These are phyloP conservation scores for Aspergillus pseudotamarii DNA, from an alignment of 2,329 filamentous ascomycete species.

Conservation along the genomic window DNA sequence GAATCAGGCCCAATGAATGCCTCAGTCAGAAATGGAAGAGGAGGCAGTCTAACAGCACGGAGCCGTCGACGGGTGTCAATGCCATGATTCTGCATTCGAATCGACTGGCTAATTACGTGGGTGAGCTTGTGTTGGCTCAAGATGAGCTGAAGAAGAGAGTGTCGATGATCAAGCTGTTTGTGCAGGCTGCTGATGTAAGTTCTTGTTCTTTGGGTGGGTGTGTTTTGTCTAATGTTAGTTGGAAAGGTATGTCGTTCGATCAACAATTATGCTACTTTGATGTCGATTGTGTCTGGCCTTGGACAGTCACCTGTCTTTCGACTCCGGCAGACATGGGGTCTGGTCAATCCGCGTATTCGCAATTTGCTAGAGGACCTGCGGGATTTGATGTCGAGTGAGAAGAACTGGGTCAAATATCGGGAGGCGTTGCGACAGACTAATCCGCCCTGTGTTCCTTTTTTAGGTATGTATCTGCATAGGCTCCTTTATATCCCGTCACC, in stretches of 20 bases:
- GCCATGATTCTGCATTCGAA: slow-evolving; percentile 93
- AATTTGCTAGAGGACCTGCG: slow-evolving; percentile 80
- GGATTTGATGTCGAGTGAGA: slow-evolving; percentile 86
- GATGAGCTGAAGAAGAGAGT: slow-evolving; percentile 89
- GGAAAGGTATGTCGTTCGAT: slow-evolving; percentile 86
- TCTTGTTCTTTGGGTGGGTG: neutral
- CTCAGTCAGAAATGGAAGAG: slow-evolving; percentile 97
- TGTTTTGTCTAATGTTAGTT: neutral
- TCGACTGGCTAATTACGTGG: slow-evolving; percentile 96
- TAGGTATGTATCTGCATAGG: slow-evolving; percentile 61
- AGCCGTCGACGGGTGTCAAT: slow-evolving; percentile 87
- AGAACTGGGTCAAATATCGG: slow-evolving; percentile 67
- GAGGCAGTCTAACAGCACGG: slow-evolving; percentile 67
- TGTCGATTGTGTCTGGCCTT: slow-evolving; percentile 90
- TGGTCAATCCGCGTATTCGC: slow-evolving; percentile 79
- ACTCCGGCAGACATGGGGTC: slow-evolving; percentile 86
- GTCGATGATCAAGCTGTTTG: slow-evolving; percentile 93
- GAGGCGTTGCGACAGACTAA: slow-evolving; percentile 84
- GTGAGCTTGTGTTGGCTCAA: slow-evolving; percentile 91
- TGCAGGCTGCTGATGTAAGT: slow-evolving; percentile 80
- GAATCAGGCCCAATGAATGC: slow-evolving; percentile 89
- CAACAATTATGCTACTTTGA: slow-evolving; percentile 94
- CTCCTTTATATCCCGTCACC: neutral
- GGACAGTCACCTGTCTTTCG: slow-evolving; percentile 90
- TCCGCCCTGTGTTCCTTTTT: slow-evolving; percentile 93